phyloP scores from a whole-genome alignment of 2,329 filamentous ascomycete species.

The Aspergillus caelatus region DNA sequence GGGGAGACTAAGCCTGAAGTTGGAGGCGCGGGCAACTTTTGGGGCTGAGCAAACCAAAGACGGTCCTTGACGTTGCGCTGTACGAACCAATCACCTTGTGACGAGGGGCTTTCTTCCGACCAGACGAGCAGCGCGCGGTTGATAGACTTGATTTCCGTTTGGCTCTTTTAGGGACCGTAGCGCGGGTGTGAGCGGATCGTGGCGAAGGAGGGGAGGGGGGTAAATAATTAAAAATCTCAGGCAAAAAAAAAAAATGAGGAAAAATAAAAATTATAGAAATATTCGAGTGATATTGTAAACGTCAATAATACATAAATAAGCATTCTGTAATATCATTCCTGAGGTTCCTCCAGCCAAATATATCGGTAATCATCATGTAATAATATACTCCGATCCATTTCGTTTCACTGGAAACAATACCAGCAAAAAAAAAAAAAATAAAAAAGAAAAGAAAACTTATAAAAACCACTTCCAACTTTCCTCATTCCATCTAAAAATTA shows the following conservation, averaged over 20 bases:
- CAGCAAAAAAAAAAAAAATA: no score
- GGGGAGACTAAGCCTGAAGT: conserved; percentile 4
- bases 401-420: no score
- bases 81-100: conserved; percentile 20
- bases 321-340: background rate
- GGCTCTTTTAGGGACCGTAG: background rate
- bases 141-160: conserved; percentile 5
- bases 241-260: background rate
- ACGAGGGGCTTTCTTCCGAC: conserved; percentile 20
- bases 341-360: background rate
- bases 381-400: background rate
- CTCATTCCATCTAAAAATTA: background rate
- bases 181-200: conserved; percentile 8
- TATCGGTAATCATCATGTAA: background rate
- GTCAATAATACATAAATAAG: background rate
- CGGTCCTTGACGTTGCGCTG: conserved; percentile 21
- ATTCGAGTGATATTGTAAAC: background rate
- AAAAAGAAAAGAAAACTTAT: no score
- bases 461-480: no score
- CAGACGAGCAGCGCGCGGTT: conserved; percentile 7
- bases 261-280: no score
- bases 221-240: background rate
- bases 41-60: conserved; percentile 7
- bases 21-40: conserved; percentile 11
- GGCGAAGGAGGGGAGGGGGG: conserved; percentile 9